phyloP scores from a whole-genome alignment of 2,329 filamentous ascomycete species.

The Paecilomyces variotii region DNA sequence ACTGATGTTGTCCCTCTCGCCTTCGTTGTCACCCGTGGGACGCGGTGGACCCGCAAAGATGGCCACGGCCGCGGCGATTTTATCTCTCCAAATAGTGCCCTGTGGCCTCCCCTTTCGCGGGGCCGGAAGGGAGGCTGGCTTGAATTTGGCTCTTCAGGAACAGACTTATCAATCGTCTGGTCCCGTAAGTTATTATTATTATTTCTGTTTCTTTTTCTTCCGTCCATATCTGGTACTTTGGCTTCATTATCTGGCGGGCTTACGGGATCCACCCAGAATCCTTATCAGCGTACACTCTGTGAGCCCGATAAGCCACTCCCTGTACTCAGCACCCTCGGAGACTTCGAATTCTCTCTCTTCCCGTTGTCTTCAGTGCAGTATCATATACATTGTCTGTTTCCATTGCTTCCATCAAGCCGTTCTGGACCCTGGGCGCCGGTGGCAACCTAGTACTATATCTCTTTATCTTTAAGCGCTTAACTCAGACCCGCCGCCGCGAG shows the following conservation, averaged over 20 bases:
- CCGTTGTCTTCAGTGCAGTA: neutral
- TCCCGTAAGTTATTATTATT: neutral
- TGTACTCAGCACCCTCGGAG: neutral
- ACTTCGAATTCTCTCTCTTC: neutral
- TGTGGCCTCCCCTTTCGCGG: neutral
- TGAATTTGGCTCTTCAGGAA: neutral
- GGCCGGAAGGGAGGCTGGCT: neutral
- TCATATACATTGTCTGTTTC: neutral
- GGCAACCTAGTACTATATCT: neutral
- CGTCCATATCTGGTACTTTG: neutral
- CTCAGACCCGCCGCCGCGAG: neutral
- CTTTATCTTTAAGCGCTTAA: neutral
- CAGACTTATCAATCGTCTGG: neutral
- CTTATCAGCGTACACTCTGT: neutral
- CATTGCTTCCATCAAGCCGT: neutral
- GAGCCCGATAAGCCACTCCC: neutral
- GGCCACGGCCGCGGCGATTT: neutral
- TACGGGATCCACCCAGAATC: neutral
- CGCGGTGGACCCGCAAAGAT: neutral
- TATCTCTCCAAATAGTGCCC: neutral
- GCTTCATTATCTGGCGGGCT: neutral
- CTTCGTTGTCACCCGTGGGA: neutral
- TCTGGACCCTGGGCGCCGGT: neutral
- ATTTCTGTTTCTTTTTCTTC: neutral
- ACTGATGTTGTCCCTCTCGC: neutral